Evolutionary conservation across 495 filamentous ascomycete genomes (phyloP).

Genomic region (Hyaloscypha finlandica): DNA sequence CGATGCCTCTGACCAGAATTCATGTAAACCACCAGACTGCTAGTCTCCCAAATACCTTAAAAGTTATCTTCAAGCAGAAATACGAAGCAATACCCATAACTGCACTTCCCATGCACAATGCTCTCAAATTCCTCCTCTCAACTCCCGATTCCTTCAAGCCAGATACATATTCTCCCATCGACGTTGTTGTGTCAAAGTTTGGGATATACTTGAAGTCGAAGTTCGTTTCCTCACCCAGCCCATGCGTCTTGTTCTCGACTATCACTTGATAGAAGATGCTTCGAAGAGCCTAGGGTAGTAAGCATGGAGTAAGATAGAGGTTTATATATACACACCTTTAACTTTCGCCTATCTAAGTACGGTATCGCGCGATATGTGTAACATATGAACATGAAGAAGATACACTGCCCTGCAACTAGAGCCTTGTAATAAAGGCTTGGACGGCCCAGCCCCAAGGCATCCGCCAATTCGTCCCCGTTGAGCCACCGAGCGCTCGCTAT

Average conservation of each 20-base stretch:
- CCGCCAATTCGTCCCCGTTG: conserved; percentile 63
- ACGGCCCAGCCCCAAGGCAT: conserved; percentile 59
- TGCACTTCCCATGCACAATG: conserved; percentile 19
- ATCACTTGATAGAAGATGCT: conserved; percentile 23
- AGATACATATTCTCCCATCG: conserved; percentile 16
- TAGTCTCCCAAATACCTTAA: conserved; percentile 1
- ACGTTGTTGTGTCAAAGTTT: conserved; percentile 18
- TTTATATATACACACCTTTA: conserved; percentile 41
- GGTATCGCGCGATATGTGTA: conserved; percentile 58
- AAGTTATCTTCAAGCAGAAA: conserved; percentile 9
- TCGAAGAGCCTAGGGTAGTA: conserved; percentile 17
- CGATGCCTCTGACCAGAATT: neutral
- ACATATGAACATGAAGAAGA: conserved; percentile 58
- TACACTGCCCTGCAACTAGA: conserved; percentile 67
- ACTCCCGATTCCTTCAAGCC: conserved; percentile 12
- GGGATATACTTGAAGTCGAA: conserved; percentile 36
- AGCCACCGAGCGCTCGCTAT: conserved; percentile 68
- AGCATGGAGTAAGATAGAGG: neutral
- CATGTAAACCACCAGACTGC: neutral
- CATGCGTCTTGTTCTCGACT: conserved; percentile 24
- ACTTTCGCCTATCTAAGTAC: conserved; percentile 59
- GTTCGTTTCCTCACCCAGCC: conserved; percentile 28
- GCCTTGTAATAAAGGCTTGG: conserved; percentile 58
- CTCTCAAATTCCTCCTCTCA: conserved; percentile 30
- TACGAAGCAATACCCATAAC: conserved; percentile 7